These are phyloP conservation scores for Pichia eremophila DNA, from an alignment of 805 yeast genomes.

Conservation along the genomic window DNA sequence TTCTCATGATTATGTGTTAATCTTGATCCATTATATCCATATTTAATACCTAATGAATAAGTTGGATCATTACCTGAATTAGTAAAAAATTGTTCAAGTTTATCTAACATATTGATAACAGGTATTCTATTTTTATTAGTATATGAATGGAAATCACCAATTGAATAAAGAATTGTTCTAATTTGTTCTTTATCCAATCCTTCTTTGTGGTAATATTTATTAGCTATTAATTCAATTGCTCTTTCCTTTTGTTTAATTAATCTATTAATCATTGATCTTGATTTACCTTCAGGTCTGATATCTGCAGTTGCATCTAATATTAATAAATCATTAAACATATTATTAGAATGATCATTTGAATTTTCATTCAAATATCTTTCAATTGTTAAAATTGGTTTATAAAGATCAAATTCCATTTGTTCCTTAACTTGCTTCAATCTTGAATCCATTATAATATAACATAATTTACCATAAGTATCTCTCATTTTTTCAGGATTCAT, in stretches of 20 bases:
- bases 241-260: constrained; percentile 58
- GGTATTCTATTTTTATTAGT: constrained; percentile 62
- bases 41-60: constrained; percentile 51
- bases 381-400: constrained; percentile 63
- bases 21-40: constrained; percentile 61
- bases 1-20: constrained; percentile 64
- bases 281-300: constrained; percentile 48
- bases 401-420: constrained; percentile 67
- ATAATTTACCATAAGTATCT: constrained; percentile 67
- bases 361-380: constrained; percentile 19
- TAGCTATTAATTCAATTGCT: constrained; percentile 55
- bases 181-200: constrained; percentile 49
- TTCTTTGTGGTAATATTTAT: constrained; percentile 34
- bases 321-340: constrained; percentile 47
- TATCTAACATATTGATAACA: constrained; percentile 49
- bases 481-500: constrained; percentile 81
- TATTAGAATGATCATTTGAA: constrained; percentile 23
- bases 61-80: constrained; percentile 19
- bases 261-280: constrained; percentile 43
- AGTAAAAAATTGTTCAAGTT: constrained; percentile 39
- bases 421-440: constrained; percentile 59
- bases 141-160: constrained; percentile 72
- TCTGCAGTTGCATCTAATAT: constrained; percentile 60
- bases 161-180: constrained; percentile 64
- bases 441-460: constrained; percentile 83